These are phyloP conservation scores for Rehmannia glutinosa DNA, from an alignment of 257 asterid species.

Conservation along the genomic window DNA sequence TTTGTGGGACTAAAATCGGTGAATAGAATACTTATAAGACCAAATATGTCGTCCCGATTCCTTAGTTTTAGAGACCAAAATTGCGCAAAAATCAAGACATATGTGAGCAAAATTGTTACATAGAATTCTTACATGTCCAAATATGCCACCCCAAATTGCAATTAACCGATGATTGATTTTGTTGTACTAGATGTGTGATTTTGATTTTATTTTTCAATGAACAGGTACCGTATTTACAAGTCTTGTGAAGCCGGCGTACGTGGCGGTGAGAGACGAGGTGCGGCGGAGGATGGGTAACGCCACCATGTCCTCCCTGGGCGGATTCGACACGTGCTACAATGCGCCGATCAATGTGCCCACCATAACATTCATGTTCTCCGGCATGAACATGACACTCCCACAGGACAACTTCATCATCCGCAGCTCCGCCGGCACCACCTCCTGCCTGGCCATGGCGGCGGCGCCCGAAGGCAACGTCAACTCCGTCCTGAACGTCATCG, in stretches of 20 bases:
- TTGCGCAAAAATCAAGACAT: too few species aligned
- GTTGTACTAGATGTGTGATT: too few species aligned
- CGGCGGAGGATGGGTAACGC: slow-evolving; percentile 68
- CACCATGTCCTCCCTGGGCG: slow-evolving; percentile 63
- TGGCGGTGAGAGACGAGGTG: slow-evolving; percentile 72
- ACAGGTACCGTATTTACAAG: slow-evolving; percentile 76
- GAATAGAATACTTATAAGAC: too few species aligned
- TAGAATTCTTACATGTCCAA: too few species aligned
- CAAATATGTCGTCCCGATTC: too few species aligned
- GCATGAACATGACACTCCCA: slow-evolving; percentile 77
- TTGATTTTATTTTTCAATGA: too few species aligned
- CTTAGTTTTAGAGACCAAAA: too few species aligned
- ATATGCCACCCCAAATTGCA: too few species aligned
- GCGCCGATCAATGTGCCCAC: slow-evolving; percentile 59
- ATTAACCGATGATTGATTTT: too few species aligned
- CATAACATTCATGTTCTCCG: slow-evolving; percentile 67
- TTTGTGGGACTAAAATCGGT: too few species aligned
- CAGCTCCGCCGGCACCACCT: slow-evolving; percentile 44
- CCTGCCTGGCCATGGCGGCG: slow-evolving; percentile 76
- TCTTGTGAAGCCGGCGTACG: slow-evolving; percentile 74
- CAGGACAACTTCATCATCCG: slow-evolving; percentile 81
- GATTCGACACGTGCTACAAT: slow-evolving; percentile 91
- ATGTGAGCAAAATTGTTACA: too few species aligned
- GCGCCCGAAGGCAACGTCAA: slow-evolving; percentile 46
- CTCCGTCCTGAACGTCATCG: slow-evolving; percentile 64